These are phyloP conservation scores for Pythium chondricola DNA, from an alignment of 352 stramenopile species.

Conservation along the genomic window DNA sequence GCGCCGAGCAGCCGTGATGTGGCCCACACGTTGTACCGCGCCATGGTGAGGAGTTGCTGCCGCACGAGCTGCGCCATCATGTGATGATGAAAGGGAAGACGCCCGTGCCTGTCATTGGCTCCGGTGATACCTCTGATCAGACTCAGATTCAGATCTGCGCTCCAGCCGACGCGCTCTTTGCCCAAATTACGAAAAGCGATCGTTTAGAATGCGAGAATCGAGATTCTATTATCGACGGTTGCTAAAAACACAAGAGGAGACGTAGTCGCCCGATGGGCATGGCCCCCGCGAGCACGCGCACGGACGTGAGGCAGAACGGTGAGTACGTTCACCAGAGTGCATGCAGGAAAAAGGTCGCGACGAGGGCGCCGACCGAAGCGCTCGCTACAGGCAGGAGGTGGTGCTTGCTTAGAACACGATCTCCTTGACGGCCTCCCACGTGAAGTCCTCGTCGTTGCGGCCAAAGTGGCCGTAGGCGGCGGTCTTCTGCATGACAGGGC, in stretches of 20 bases:
- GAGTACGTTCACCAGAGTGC: slow-evolving; percentile 4
- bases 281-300: slow-evolving; percentile 11
- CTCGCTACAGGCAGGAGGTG: slow-evolving; percentile 10
- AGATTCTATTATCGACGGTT: too few relatives aligned
- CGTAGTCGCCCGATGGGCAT: slow-evolving; percentile 19
- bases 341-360: slow-evolving; percentile 5
- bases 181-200: too few relatives aligned
- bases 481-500: slow-evolving; percentile 98
- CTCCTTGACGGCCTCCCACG: slow-evolving; percentile 97
- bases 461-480: slow-evolving; percentile 99
- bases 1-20: slow-evolving; percentile 7
- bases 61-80: slow-evolving; percentile 15
- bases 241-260: slow-evolving; percentile 15
- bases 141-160: too few relatives aligned
- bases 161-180: too few relatives aligned
- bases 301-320: too few relatives aligned
- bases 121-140: too few relatives aligned
- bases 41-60: slow-evolving; percentile 16
- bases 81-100: not conserved
- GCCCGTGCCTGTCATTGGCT: too few relatives aligned
- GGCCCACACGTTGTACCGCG: slow-evolving; percentile 17
- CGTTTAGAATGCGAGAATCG: too few relatives aligned
- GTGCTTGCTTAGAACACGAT: slow-evolving; percentile 53
- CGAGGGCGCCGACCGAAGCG: slow-evolving; percentile 18
- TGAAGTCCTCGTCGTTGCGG: slow-evolving; percentile 97